These are phyloP conservation scores for Cadophora sp. DNA, from an alignment of 2,329 filamentous ascomycete genomes.

Conservation along the genomic window DNA sequence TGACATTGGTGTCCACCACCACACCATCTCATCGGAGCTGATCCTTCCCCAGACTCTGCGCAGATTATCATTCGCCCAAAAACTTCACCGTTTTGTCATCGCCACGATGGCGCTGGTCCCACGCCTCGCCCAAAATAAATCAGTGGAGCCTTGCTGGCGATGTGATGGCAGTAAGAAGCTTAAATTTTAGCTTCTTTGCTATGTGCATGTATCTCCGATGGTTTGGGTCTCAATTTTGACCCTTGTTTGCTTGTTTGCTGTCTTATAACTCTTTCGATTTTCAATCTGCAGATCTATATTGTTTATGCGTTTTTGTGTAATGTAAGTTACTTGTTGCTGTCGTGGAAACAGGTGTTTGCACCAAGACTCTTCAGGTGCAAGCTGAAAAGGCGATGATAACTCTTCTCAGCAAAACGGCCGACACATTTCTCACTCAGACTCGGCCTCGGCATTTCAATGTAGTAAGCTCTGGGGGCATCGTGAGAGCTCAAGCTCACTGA, in stretches of 20 bases:
- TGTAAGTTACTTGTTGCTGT: conserved; percentile 2
- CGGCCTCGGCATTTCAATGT: background rate
- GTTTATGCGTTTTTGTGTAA: background rate
- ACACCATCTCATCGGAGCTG: conserved; percentile 13
- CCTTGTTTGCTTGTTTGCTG: background rate
- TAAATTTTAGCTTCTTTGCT: conserved; percentile 16
- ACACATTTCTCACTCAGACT: background rate
- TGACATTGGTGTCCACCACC: conserved; percentile 18
- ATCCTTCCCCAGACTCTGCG: conserved; percentile 9
- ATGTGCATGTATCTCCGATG: background rate
- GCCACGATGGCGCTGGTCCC: conserved; percentile 5
- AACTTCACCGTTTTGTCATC: conserved; percentile 4
- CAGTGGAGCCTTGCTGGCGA: conserved; percentile 13
- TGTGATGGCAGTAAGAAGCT: conserved; percentile 15
- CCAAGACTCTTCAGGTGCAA: background rate
- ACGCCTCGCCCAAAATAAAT: conserved; percentile 20
- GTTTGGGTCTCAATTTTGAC: background rate
- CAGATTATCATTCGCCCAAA: background rate
- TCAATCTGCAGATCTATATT: background rate
- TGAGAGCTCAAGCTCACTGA: conserved; percentile 13
- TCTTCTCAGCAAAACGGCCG: background rate
- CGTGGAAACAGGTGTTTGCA: background rate
- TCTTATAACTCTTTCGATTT: background rate
- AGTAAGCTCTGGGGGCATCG: conserved; percentile 13
- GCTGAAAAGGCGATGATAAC: background rate